Evolutionary conservation across 306 rosid species (phyloP).

Genomic region (Neltuma alba): DNA sequence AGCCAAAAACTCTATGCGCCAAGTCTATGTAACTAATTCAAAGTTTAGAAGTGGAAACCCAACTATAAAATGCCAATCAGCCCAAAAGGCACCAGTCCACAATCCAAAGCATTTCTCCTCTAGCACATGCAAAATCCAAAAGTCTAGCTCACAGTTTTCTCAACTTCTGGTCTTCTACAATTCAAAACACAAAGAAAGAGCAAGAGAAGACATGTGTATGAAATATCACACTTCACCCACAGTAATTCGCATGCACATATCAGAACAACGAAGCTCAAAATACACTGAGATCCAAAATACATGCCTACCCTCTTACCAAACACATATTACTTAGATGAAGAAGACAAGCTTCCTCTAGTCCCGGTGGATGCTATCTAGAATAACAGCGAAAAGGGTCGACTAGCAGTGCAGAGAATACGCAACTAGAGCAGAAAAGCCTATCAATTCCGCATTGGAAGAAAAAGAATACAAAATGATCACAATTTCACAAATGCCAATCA

Average conservation of each 20-base stretch:
- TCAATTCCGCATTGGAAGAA: slow-evolving; percentile 13
- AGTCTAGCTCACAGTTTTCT: slow-evolving; percentile 18
- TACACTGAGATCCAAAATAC: not conserved
- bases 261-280: slow-evolving; percentile 1
- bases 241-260: not conserved
- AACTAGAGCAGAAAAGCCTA: not conserved
- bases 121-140: slow-evolving; percentile 10
- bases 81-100: not conserved
- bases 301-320: slow-evolving; percentile 16
- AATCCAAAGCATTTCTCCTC: slow-evolving; percentile 2
- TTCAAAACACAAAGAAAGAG: slow-evolving; percentile 11
- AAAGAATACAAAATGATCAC: not conserved
- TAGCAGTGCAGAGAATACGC: slow-evolving; percentile 3
- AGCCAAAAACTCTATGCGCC: not conserved
- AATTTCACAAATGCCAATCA: slow-evolving; percentile 13
- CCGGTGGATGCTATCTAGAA: slow-evolving; percentile 20
- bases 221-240: slow-evolving; percentile 21
- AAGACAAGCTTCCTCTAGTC: slow-evolving; percentile 16
- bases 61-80: not conserved
- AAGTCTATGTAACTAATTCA: not conserved
- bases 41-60: not conserved
- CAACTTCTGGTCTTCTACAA: not conserved
- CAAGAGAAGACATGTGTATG: not conserved
- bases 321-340: not conserved
- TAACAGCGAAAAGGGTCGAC: slow-evolving; percentile 18